These are phyloP conservation scores for Megacollybia platyphylla DNA, from an alignment of 1,284 basidiomycete genomes.

Conservation along the genomic window DNA sequence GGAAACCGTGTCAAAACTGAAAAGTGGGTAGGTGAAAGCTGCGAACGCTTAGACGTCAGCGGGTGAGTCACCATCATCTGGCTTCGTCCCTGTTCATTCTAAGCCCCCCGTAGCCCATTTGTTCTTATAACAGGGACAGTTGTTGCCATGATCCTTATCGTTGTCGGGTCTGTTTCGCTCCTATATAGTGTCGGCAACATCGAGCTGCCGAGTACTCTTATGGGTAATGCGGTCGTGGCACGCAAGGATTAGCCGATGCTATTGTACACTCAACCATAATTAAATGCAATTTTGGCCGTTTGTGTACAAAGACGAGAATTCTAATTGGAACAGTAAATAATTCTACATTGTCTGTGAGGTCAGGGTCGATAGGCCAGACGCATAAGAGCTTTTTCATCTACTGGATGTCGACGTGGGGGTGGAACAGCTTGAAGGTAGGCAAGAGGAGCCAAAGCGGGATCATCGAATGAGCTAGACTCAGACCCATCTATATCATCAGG, in stretches of 20 bases:
- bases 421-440: conserved; percentile 35
- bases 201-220: conserved; percentile 58
- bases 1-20: conserved; percentile 39
- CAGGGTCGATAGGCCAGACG: conserved; percentile 16
- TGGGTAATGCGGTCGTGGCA: conserved; percentile 39
- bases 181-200: conserved; percentile 48
- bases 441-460: conserved; percentile 34
- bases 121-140: conserved; percentile 59
- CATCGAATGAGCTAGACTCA: conserved; percentile 14
- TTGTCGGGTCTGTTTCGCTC: conserved; percentile 55
- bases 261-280: background rate
- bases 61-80: conserved; percentile 29
- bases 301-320: background rate
- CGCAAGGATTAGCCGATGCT: conserved; percentile 34
- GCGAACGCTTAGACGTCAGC: conserved; percentile 69
- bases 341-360: background rate
- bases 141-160: conserved; percentile 47
- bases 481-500: conserved; percentile 5
- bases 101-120: conserved; percentile 38
- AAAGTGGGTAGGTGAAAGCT: conserved; percentile 60
- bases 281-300: too few species aligned
- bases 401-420: conserved; percentile 34
- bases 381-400: conserved; percentile 45
- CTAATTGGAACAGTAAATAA: background rate
- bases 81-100: background rate